Base-by-base conservation (phyloP, 306 rosid species). In the Glycine soja region DNA sequence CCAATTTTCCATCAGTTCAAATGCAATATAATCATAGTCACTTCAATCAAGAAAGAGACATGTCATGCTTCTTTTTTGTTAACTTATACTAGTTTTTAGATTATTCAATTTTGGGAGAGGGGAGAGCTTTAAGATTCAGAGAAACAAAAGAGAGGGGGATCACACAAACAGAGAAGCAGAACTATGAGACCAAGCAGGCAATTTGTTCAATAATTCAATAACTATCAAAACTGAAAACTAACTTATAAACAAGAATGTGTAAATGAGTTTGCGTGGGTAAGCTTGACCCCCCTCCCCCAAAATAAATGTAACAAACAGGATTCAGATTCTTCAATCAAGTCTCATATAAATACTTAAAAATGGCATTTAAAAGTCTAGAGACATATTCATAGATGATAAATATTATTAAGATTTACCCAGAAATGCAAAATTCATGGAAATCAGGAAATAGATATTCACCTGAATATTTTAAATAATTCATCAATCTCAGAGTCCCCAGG, bases 401-500 rank as follows among this genome's bases (percentile, higher is more conserved):
- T 58, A 8, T 69, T 43, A 24, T 30, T 64, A 72, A 9, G 16
- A 50, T 66, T 24, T 52, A 8, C 34, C 14, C 19, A 15, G 8
- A 61, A 73, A 46, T 4, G 69, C 62, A 47, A 54, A 8, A 65
- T 12, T 51, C 59, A 69, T 13, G 76, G 76, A 36, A 24, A 24
- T 24, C 30, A 24, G 1, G 30, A 24, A 7, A 48, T 46, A 58
- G 64, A 61, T 72, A 82, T 75, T 85, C 84, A 92, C 98, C 95
- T 92, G 92, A 95, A 95, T 87, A 95, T 95, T 88, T 90, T 95
- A 82, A 91, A 93, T 88, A 95, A 85, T 82, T 95, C 99, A 84
- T 95, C 99, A 82, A 95, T 95, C 90, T 95, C 99, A 14, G 99
- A 95, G 85, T 95, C 99, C 67, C 99, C 99, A 51, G 98, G 98